phyloP scores from a whole-genome alignment of 495 filamentous ascomycete species.

The Neurospora sp. region DNA sequence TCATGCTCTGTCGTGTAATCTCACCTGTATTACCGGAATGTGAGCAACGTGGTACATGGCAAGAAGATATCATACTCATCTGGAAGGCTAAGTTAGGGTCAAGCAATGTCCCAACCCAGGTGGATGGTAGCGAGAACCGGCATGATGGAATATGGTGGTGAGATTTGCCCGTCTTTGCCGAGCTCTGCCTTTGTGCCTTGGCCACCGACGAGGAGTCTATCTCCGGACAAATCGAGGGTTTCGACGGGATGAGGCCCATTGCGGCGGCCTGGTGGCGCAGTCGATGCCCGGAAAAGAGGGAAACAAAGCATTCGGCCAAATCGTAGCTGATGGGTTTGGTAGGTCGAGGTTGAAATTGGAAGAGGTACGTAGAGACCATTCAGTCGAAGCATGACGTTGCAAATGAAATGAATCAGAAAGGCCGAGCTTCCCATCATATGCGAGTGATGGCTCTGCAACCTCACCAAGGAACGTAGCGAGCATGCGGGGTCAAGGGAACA shows the following conservation, averaged over 20 bases:
- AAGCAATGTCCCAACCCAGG: neutral
- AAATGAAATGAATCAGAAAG: neutral
- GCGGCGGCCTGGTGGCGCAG: neutral
- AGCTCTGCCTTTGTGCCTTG: neutral
- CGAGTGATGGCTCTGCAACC: neutral
- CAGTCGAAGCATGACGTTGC: neutral
- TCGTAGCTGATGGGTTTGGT: neutral
- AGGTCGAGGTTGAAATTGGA: neutral
- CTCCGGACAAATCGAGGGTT: neutral
- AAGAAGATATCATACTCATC: neutral
- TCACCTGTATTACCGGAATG: neutral
- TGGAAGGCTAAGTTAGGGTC: neutral
- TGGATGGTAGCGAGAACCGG: neutral
- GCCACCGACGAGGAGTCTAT: neutral
- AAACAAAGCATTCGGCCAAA: neutral
- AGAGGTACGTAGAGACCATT: neutral
- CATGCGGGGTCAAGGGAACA: neutral
- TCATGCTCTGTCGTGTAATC: conserved; percentile 12
- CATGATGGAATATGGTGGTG: neutral
- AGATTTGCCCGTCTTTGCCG: neutral
- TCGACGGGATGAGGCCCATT: neutral
- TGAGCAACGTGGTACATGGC: neutral
- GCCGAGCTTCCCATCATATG: neutral
- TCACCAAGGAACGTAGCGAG: neutral
- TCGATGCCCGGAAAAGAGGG: neutral